Conservation (phyloP, 2,329 filamentous ascomycete genomes). For the Paradendryphiella salina region DNA sequence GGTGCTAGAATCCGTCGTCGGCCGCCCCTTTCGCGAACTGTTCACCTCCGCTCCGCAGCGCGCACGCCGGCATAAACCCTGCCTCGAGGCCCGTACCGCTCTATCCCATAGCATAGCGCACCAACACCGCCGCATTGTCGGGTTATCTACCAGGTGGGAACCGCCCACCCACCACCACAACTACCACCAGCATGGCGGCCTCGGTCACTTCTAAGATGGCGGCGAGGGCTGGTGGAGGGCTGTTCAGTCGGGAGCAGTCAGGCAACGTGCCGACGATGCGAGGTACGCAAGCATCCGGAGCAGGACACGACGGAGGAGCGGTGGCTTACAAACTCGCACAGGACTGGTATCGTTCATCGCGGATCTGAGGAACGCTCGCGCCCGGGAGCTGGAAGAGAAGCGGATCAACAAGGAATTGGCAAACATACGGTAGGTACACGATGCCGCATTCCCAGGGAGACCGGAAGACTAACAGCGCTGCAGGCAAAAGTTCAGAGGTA, state of each 20-base stretch:
- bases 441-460: slow-evolving; percentile 5
- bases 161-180: slow-evolving; percentile 32
- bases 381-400: slow-evolving; percentile 96
- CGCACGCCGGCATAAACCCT: slow-evolving; percentile 32
- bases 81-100: slow-evolving; percentile 20
- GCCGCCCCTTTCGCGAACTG: slow-evolving; percentile 31
- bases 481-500: slow-evolving; percentile 90
- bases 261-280: slow-evolving; percentile 50
- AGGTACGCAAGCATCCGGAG: slow-evolving; percentile 27
- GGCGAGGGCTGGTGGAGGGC: slow-evolving; percentile 43
- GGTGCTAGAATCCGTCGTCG: slow-evolving; percentile 13
- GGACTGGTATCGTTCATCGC: slow-evolving; percentile 98
- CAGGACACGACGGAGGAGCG: neutral
- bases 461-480: slow-evolving; percentile 30
- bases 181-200: slow-evolving; percentile 29
- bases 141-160: slow-evolving; percentile 37
- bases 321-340: slow-evolving; percentile 31
- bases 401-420: slow-evolving; percentile 99
- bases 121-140: slow-evolving; percentile 32
- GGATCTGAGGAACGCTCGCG: slow-evolving; percentile 90
- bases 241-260: slow-evolving; percentile 49
- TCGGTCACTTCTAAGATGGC: slow-evolving; percentile 44
- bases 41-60: slow-evolving; percentile 22
- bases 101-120: slow-evolving; percentile 6
- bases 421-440: slow-evolving; percentile 74